A percentile compares a stretch with the other conserved stretches of the same genome.
Conservation (phyloP, 2,329 filamentous ascomycete species). For the Aspergillus ustus region DNA sequence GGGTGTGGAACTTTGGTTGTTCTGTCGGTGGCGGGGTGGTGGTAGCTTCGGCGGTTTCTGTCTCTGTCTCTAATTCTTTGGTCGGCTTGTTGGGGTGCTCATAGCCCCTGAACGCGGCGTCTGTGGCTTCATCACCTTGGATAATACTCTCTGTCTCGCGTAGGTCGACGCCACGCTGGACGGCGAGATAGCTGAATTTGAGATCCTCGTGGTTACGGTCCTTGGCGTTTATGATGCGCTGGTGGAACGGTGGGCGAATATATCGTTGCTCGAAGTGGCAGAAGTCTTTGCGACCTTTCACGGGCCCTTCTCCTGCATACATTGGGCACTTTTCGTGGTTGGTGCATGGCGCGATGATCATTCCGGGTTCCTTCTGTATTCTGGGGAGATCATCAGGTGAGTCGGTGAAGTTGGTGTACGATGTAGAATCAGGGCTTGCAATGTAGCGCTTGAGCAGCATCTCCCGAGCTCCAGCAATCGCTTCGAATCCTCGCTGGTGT, state of each 20-base stretch:
- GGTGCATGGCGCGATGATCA: constrained; percentile 74
- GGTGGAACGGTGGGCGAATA: constrained; percentile 80
- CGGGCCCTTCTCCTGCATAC: constrained; percentile 74
- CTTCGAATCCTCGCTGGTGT: constrained; percentile 87
- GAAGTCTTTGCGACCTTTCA: constrained; percentile 79
- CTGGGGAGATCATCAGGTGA: constrained; percentile 30
- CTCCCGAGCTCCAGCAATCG: constrained; percentile 81
- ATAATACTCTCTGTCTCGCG: constrained; percentile 48
- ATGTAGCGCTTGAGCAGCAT: constrained; percentile 78
- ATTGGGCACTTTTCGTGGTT: constrained; percentile 89
- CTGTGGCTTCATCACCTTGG: constrained; percentile 63
- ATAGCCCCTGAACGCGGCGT: constrained; percentile 74
- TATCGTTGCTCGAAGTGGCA: constrained; percentile 92
- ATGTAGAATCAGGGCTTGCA: constrained; percentile 58
- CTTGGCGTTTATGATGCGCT: constrained; percentile 69
- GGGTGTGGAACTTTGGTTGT: constrained; percentile 51
- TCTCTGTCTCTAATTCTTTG: constrained; percentile 19
- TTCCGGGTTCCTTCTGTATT: constrained; percentile 60
- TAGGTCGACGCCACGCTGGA: constrained; percentile 74
- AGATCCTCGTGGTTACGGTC: constrained; percentile 87
- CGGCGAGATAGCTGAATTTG: constrained; percentile 84
- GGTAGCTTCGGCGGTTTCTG: constrained; percentile 8
- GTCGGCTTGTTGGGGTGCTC: constrained; percentile 52
- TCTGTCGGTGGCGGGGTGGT: constrained; percentile 13
- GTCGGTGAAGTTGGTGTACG: constrained; percentile 45